These are phyloP conservation scores for Zalaria sp. DNA, from an alignment of 2,329 filamentous ascomycete species.

Conservation along the genomic window DNA sequence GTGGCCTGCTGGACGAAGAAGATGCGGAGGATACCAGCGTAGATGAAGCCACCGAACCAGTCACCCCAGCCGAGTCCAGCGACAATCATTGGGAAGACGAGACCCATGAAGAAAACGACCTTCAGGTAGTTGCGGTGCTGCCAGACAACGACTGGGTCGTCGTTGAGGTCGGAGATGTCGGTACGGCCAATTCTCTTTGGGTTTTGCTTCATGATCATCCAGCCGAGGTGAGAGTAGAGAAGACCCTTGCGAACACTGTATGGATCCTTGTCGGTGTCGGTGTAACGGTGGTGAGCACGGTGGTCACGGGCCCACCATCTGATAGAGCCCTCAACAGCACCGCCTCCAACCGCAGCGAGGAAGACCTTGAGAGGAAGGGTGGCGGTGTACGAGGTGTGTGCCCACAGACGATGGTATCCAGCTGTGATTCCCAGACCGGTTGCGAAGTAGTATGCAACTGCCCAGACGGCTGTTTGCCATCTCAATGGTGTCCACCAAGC, in stretches of 20 bases:
- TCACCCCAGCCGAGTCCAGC: conserved; percentile 70
- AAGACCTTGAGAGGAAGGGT: conserved; percentile 64
- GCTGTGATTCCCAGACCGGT: conserved; percentile 35
- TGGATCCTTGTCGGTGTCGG: conserved; percentile 83
- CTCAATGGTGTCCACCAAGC: conserved; percentile 67
- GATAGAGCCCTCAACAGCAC: conserved; percentile 73
- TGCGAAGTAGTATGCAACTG: conserved; percentile 70
- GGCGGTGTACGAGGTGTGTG: conserved; percentile 72
- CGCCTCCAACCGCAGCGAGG: conserved; percentile 66
- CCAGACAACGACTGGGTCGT: conserved; percentile 73
- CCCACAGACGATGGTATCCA: conserved; percentile 73
- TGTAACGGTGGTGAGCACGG: conserved; percentile 80
- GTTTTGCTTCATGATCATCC: conserved; percentile 92
- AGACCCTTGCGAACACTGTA: conserved; percentile 85
- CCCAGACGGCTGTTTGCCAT: conserved; percentile 57
- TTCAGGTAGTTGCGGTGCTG: conserved; percentile 81
- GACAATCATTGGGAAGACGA: conserved; percentile 61
- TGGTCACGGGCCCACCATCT: conserved; percentile 83
- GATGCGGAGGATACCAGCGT: conserved; percentile 71
- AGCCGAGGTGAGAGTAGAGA: conserved; percentile 70
- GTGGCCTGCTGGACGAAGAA: conserved; percentile 87
- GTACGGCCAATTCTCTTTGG: conserved; percentile 77
- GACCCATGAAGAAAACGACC: conserved; percentile 61
- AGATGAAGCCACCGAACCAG: conserved; percentile 69
- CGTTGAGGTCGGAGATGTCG: conserved; percentile 78